Evolutionary conservation across 1,284 basidiomycete genomes (phyloP).

Genomic region (Heliocybe sulcata): DNA sequence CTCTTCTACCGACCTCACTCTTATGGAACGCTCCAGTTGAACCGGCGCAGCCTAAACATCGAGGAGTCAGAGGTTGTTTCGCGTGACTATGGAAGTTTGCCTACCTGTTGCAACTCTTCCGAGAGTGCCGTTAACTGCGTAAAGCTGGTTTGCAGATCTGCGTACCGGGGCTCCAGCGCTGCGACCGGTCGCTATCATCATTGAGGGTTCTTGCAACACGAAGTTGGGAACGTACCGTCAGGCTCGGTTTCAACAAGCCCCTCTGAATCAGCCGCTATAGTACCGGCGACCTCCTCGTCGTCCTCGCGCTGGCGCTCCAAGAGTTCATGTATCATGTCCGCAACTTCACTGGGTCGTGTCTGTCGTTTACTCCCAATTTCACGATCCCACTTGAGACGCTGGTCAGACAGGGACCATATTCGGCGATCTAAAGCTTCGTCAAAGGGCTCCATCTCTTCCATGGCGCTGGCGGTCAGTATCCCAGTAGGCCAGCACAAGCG

Average conservation of each 20-base stretch:
- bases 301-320: slow-evolving; percentile 34
- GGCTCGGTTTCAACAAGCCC: not conserved
- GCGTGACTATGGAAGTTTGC: too few species aligned
- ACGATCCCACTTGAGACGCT: slow-evolving; percentile 60
- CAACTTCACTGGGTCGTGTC: slow-evolving; percentile 44
- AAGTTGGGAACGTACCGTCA: not conserved
- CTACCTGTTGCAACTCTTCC: not conserved
- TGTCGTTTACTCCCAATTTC: slow-evolving; percentile 57
- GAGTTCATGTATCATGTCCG: slow-evolving; percentile 38
- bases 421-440: slow-evolving; percentile 73
- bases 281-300: slow-evolving; percentile 24
- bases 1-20: not conserved
- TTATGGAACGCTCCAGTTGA: not conserved
- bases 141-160: not conserved
- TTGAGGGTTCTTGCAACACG: not conserved
- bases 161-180: not conserved
- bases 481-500: not conserved
- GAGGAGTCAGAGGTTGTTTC: too few species aligned
- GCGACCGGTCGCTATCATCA: not conserved
- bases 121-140: not conserved
- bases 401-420: slow-evolving; percentile 65
- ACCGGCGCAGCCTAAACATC: not conserved
- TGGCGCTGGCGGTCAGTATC: not conserved
- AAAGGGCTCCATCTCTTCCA: slow-evolving; percentile 72
- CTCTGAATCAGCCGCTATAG: slow-evolving; percentile 13